Percentiles rank a stretch among this genome's conserved stretches.
These are phyloP conservation scores for Phytophthora syringae DNA, from an alignment of 352 stramenopile species.

Conservation along the genomic window DNA sequence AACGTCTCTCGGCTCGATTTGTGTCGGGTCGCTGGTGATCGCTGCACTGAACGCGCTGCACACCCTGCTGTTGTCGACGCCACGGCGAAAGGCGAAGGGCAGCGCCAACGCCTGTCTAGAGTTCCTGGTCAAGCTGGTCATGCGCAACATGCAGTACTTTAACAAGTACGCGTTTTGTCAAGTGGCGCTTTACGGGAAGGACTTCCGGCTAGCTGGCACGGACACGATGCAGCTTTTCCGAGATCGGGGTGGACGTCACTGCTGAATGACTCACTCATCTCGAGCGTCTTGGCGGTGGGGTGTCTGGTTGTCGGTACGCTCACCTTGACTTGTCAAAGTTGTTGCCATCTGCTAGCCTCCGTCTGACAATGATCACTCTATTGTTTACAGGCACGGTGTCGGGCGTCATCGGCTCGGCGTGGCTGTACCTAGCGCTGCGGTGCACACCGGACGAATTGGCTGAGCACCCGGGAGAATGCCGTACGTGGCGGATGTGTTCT, in stretches of 20 bases:
- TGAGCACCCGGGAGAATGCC: slow-evolving; percentile 53
- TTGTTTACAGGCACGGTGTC: slow-evolving; percentile 62
- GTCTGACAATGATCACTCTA: slow-evolving; percentile 1
- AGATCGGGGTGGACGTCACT: slow-evolving; percentile 78
- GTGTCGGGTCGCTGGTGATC: slow-evolving; percentile 82
- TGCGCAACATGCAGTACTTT: slow-evolving; percentile 81
- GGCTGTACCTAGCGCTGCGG: slow-evolving; percentile 72
- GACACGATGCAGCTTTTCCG: slow-evolving; percentile 87
- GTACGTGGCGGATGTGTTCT: slow-evolving; percentile 45
- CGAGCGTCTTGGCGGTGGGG: slow-evolving; percentile 74
- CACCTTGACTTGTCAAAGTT: not conserved
- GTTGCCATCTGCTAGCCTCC: not conserved
- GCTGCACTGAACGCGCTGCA: slow-evolving; percentile 71
- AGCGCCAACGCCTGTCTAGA: slow-evolving; percentile 85
- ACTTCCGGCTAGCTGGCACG: slow-evolving; percentile 72
- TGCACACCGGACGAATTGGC: slow-evolving; percentile 63
- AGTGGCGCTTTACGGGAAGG: slow-evolving; percentile 86
- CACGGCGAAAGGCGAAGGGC: slow-evolving; percentile 63
- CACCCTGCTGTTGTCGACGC: slow-evolving; percentile 69
- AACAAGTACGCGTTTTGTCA: slow-evolving; percentile 92
- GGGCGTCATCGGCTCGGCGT: slow-evolving; percentile 74
- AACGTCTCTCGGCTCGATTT: slow-evolving; percentile 86
- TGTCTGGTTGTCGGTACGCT: slow-evolving; percentile 78
- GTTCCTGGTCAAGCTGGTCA: slow-evolving; percentile 75
- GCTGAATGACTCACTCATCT: slow-evolving; percentile 84